Conservation (phyloP, 352 stramenopile species). For the Phytophthora pisi region DNA sequence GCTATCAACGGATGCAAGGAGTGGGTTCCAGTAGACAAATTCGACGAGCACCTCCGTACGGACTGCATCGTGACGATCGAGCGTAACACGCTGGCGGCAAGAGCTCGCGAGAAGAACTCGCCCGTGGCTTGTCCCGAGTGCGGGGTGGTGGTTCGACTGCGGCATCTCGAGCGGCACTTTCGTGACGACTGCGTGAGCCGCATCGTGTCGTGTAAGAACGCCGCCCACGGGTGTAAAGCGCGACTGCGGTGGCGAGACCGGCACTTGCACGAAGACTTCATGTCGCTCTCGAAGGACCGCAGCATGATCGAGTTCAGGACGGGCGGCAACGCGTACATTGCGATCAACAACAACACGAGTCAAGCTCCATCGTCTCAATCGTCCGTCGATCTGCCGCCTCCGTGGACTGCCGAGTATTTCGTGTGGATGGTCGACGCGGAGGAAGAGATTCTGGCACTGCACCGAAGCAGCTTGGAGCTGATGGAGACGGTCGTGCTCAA, state of each 20-base stretch:
- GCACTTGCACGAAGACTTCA: constrained; percentile 71
- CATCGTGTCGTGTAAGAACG: constrained; percentile 74
- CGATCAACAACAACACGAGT: constrained; percentile 31
- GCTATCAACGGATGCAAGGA: constrained; percentile 59
- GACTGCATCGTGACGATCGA: constrained; percentile 60
- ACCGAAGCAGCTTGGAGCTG: constrained; percentile 43
- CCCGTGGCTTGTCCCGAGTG: constrained; percentile 58
- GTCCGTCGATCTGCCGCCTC: constrained; percentile 50
- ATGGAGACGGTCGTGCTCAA: constrained; percentile 45
- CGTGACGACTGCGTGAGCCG: constrained; percentile 62
- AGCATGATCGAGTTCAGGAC: constrained; percentile 61
- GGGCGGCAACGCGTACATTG: constrained; percentile 52
- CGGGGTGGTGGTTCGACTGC: constrained; percentile 41
- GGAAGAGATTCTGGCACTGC: constrained; percentile 60
- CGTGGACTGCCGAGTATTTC: constrained; percentile 77
- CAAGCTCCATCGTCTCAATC: neutral
- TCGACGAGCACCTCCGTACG: constrained; percentile 54
- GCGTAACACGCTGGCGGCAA: constrained; percentile 56
- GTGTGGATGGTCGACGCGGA: constrained; percentile 57
- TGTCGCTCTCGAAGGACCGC: constrained; percentile 46
- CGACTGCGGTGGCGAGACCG: constrained; percentile 69
- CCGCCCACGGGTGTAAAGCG: constrained; percentile 61
- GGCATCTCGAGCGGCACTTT: constrained; percentile 48
- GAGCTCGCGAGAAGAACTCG: constrained; percentile 55
- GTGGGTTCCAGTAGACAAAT: constrained; percentile 70